Conservation (phyloP, 805 yeast species). For the Kuraishia floccosa region DNA sequence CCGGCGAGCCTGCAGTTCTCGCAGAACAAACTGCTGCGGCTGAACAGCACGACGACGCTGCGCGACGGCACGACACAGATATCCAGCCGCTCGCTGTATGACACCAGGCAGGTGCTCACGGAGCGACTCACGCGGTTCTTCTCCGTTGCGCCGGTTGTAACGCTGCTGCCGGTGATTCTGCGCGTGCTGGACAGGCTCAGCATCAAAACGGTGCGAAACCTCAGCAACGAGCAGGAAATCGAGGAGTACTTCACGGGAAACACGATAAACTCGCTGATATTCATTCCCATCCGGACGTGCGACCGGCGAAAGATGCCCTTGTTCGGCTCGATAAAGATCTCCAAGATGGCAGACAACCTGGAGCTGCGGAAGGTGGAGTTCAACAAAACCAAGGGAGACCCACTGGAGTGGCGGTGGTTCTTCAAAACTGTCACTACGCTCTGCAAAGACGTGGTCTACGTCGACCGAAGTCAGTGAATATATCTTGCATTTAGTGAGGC, state of each 20-base stretch:
- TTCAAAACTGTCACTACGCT: constrained; percentile 44
- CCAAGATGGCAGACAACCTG: constrained; percentile 23
- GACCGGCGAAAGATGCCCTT: constrained; percentile 34
- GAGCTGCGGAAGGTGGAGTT: constrained; percentile 40
- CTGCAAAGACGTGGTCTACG: constrained; percentile 46
- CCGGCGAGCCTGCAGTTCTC: constrained; percentile 39
- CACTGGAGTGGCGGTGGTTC: constrained; percentile 62
- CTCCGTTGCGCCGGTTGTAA: constrained; percentile 29
- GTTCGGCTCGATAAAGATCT: constrained; percentile 33
- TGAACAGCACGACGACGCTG: no score
- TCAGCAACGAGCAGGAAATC: neutral
- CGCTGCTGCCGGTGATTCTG: constrained; percentile 26
- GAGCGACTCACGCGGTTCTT: constrained; percentile 42
- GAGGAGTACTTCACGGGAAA: constrained; percentile 12
- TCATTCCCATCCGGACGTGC: constrained; percentile 24
- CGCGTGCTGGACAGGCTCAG: constrained; percentile 32
- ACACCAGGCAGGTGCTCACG: constrained; percentile 20
- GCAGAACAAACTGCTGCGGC: constrained; percentile 8
- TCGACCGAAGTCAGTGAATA: constrained; percentile 18
- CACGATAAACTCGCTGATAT: constrained; percentile 17
- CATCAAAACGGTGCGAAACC: constrained; percentile 14
- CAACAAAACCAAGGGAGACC: constrained; percentile 49
- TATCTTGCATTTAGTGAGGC: no score
- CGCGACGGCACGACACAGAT: no score
- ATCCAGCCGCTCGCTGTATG: no score